phyloP scores from a whole-genome alignment of 345 rosid species.

The Ceriops decandra region DNA sequence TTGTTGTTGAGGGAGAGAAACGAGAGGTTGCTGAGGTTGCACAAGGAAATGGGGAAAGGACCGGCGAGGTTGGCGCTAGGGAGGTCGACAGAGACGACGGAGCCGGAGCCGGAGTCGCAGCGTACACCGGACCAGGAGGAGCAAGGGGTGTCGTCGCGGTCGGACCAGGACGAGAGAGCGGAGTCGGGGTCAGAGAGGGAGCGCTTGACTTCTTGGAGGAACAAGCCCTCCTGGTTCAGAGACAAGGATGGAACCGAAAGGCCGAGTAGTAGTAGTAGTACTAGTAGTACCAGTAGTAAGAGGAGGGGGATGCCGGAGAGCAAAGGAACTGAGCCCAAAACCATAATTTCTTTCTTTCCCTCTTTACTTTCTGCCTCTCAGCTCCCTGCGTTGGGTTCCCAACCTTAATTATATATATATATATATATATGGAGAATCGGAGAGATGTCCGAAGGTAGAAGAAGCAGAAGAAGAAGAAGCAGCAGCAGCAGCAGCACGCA shows the following conservation, averaged over 20 bases:
- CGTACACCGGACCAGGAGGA: constrained; percentile 49
- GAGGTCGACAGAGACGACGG: constrained; percentile 71
- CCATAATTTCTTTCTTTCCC: not conserved
- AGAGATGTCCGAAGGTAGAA: not conserved
- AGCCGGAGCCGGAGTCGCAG: constrained; percentile 36
- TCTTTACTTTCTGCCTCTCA: not conserved
- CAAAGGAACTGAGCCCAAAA: not conserved
- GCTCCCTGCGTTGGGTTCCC: too few species aligned
- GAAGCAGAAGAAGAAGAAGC: not conserved
- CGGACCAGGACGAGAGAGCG: constrained; percentile 55
- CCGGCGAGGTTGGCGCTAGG: constrained; percentile 53
- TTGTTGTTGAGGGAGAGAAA: constrained; percentile 55
- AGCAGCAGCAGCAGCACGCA: not conserved
- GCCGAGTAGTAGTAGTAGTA: not conserved
- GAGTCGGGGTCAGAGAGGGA: constrained; percentile 57
- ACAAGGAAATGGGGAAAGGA: constrained; percentile 68
- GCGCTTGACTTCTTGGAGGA: constrained; percentile 44
- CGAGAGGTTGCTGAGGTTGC: constrained; percentile 56
- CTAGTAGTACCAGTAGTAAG: not conserved
- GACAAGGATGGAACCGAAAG: constrained; percentile 14
- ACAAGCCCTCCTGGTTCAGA: constrained; percentile 64
- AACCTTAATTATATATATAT: too few species aligned
- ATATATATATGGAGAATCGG: not conserved
- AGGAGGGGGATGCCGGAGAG: constrained; percentile 21
- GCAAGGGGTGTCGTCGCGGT: constrained; percentile 48